Conservation (phyloP, 2,329 filamentous ascomycete genomes). For the Beauveria rudraprayagi region DNA sequence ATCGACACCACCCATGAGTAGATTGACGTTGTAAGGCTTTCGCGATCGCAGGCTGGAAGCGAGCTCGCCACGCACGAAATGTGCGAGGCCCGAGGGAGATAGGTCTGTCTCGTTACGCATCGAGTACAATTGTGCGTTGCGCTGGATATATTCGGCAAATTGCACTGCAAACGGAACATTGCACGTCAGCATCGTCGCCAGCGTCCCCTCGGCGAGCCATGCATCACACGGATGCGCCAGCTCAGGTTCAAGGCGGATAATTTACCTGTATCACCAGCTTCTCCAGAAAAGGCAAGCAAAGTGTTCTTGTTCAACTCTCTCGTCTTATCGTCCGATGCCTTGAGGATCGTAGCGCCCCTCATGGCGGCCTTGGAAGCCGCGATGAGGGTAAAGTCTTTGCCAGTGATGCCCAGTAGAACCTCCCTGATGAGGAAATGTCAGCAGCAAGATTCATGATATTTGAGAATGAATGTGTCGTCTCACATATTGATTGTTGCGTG, state of each 20-base stretch:
- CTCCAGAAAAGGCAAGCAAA: constrained; percentile 88
- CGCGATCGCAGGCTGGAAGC: constrained; percentile 83
- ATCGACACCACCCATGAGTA: constrained; percentile 89
- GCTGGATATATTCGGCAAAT: constrained; percentile 99
- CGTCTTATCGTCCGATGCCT: constrained; percentile 94
- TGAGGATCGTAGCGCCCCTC: constrained; percentile 93
- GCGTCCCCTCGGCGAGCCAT: background rate
- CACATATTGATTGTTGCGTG: constrained; percentile 12
- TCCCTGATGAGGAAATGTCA: constrained; percentile 53
- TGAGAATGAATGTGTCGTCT: background rate
- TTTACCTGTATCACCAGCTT: constrained; percentile 88
- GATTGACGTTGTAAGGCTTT: constrained; percentile 94
- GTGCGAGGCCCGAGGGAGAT: constrained; percentile 77
- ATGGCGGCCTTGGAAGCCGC: constrained; percentile 97
- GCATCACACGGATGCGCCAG: background rate
- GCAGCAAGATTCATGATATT: background rate
- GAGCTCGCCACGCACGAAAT: constrained; percentile 91
- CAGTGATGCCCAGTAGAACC: constrained; percentile 94
- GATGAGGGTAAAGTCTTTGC: constrained; percentile 98
- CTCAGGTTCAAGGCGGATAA: background rate
- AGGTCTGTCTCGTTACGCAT: constrained; percentile 97
- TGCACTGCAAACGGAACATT: constrained; percentile 56
- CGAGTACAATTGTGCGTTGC: constrained; percentile 94
- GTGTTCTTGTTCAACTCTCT: constrained; percentile 87
- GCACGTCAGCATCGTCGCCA: background rate